A percentile compares a stretch with the other conserved stretches of the same genome.
Evolutionary conservation across 2,329 filamentous ascomycete genomes (phyloP).

Genomic region (Apiospora hydei): DNA sequence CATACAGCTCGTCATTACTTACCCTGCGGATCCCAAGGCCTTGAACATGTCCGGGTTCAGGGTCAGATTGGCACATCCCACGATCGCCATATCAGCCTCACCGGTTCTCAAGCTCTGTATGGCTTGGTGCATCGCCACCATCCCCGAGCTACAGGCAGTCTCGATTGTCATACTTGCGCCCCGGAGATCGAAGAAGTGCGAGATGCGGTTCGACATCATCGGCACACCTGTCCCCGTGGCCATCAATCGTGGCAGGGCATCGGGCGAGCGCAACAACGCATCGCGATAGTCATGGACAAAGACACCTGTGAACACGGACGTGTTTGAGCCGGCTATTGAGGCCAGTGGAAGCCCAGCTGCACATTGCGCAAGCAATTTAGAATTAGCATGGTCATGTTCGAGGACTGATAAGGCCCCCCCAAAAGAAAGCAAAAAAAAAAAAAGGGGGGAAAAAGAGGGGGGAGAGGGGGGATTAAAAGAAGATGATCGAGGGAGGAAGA

Average conservation of each 20-base stretch:
- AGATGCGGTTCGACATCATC: conserved; percentile 36
- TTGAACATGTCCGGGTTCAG: conserved; percentile 42
- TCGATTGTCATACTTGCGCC: conserved; percentile 44
- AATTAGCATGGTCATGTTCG: neutral
- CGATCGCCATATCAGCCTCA: conserved; percentile 36
- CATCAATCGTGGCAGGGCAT: conserved; percentile 27
- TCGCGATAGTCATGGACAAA: conserved; percentile 29
- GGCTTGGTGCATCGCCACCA: conserved; percentile 39
- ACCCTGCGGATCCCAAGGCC: neutral
- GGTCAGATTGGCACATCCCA: conserved; percentile 37
- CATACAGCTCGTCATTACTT: conserved; percentile 46
- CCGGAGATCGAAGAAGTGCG: conserved; percentile 42
- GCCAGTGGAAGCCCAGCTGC: conserved; percentile 39
- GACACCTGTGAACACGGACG: conserved; percentile 40
- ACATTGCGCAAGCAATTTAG: neutral
- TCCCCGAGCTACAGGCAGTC: conserved; percentile 44
- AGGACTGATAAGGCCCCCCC: too few relatives aligned
- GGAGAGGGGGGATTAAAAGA: too few relatives aligned
- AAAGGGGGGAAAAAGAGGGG: too few relatives aligned
- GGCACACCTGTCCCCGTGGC: conserved; percentile 41
- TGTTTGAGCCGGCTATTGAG: conserved; percentile 36
- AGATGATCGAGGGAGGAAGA: too few relatives aligned
- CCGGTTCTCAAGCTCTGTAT: conserved; percentile 8
- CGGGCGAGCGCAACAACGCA: neutral
- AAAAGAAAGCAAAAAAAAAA: too few relatives aligned